phyloP scores from a whole-genome alignment of 257 asterid species.

The Echites panduratus region DNA sequence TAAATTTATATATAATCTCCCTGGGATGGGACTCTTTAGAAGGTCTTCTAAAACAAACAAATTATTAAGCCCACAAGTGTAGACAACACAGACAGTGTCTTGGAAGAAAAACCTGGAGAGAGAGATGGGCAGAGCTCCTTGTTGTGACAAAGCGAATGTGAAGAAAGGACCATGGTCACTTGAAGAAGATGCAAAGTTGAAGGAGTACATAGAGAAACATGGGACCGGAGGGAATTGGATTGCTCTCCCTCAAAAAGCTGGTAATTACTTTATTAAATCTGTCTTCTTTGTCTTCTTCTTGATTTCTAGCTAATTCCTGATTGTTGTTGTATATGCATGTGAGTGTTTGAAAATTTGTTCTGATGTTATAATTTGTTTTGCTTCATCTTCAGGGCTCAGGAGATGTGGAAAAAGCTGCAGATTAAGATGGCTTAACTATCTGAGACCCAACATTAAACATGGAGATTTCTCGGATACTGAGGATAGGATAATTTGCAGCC shows the following conservation, averaged over 20 bases:
- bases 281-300: neutral
- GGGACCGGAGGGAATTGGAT: slow-evolving; percentile 91
- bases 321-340: too few species aligned
- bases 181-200: slow-evolving; percentile 77
- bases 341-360: too few species aligned
- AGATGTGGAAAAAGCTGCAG: slow-evolving; percentile 53
- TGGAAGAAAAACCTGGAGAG: slow-evolving; percentile 9
- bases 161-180: slow-evolving; percentile 95
- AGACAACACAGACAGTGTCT: too few species aligned
- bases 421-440: slow-evolving; percentile 84
- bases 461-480: slow-evolving; percentile 76
- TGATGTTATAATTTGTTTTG: too few species aligned
- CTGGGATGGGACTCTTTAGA: slow-evolving; percentile 21
- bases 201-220: slow-evolving; percentile 51
- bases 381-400: slow-evolving; percentile 35
- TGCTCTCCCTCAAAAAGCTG: slow-evolving; percentile 72
- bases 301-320: too few species aligned
- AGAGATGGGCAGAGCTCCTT: slow-evolving; percentile 77
- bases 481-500: slow-evolving; percentile 61
- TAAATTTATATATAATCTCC: too few species aligned
- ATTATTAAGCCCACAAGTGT: too few species aligned
- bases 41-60: slow-evolving; percentile 26
- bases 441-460: slow-evolving; percentile 73
- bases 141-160: slow-evolving; percentile 84
- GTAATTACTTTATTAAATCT: neutral